Evolutionary conservation across 2,329 filamentous ascomycete genomes (phyloP).

Genomic region (Raffaelea deltoideospora): DNA sequence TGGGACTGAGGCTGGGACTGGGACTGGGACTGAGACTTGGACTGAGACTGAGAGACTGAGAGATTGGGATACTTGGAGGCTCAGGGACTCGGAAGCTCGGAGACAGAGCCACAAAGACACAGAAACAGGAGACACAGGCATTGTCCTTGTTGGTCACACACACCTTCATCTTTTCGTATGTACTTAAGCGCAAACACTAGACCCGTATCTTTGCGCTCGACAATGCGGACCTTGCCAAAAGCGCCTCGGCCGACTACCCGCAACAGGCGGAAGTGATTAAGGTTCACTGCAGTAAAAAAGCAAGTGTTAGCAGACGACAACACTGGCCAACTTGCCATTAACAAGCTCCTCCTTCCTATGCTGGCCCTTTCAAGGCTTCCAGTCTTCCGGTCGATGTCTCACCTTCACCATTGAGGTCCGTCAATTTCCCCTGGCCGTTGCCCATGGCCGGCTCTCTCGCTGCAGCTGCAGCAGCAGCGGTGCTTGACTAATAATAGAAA

Average conservation of each 20-base stretch:
- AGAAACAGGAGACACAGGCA: constrained; percentile 9
- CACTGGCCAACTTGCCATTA: neutral
- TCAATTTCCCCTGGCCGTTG: constrained; percentile 86
- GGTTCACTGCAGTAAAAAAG: constrained; percentile 49
- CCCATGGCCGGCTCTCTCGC: constrained; percentile 45
- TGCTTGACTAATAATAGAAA: neutral
- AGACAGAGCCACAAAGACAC: too few relatives aligned
- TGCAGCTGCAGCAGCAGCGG: neutral
- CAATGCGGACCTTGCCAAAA: constrained; percentile 97
- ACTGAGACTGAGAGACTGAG: too few relatives aligned
- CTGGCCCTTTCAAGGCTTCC: neutral
- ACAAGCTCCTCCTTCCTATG: neutral
- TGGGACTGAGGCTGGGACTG: too few relatives aligned
- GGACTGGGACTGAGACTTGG: too few relatives aligned
- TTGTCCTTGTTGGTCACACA: too few relatives aligned
- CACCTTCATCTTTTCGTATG: constrained; percentile 96
- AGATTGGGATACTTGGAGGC: neutral
- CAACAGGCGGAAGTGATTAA: constrained; percentile 91
- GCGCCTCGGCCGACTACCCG: constrained; percentile 94
- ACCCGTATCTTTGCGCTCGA: constrained; percentile 90
- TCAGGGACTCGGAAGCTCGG: too few relatives aligned
- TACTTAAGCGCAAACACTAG: constrained; percentile 95
- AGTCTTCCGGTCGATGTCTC: constrained; percentile 20
- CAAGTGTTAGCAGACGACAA: neutral
- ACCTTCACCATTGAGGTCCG: constrained; percentile 90